Evolutionary conservation across 805 yeast species (phyloP).

Genomic region (Komagataella mondaviorum): DNA sequence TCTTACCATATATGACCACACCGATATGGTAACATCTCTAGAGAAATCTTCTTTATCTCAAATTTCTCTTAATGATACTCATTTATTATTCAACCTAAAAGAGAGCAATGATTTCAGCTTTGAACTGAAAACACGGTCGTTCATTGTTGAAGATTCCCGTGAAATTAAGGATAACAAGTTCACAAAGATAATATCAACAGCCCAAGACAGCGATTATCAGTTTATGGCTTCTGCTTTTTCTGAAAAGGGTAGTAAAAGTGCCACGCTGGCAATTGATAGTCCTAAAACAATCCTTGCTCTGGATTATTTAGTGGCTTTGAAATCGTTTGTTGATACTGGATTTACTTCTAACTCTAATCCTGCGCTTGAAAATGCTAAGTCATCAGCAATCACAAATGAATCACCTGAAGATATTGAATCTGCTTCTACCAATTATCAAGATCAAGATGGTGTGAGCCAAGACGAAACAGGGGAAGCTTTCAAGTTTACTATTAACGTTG

Average conservation of each 20-base stretch:
- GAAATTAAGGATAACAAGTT: slow-evolving; percentile 50
- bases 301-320: slow-evolving; percentile 73
- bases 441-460: slow-evolving; percentile 2
- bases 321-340: slow-evolving; percentile 34
- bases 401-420: background rate
- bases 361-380: background rate
- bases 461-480: slow-evolving; percentile 11
- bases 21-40: slow-evolving; percentile 21
- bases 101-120: slow-evolving; percentile 44
- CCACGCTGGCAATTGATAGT: slow-evolving; percentile 57
- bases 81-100: slow-evolving; percentile 33
- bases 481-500: slow-evolving; percentile 53
- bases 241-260: slow-evolving; percentile 26
- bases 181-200: slow-evolving; percentile 68
- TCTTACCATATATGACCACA: slow-evolving; percentile 43
- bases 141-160: slow-evolving; percentile 69
- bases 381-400: background rate
- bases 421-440: background rate
- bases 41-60: slow-evolving; percentile 33
- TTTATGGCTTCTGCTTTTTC: slow-evolving; percentile 43
- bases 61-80: slow-evolving; percentile 47
- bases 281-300: slow-evolving; percentile 75
- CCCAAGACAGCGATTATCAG: slow-evolving; percentile 51
- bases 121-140: slow-evolving; percentile 53
- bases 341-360: background rate